Base-by-base conservation (phyloP, 78 protist genomes). In the Dictyostelium citrinum region DNA sequence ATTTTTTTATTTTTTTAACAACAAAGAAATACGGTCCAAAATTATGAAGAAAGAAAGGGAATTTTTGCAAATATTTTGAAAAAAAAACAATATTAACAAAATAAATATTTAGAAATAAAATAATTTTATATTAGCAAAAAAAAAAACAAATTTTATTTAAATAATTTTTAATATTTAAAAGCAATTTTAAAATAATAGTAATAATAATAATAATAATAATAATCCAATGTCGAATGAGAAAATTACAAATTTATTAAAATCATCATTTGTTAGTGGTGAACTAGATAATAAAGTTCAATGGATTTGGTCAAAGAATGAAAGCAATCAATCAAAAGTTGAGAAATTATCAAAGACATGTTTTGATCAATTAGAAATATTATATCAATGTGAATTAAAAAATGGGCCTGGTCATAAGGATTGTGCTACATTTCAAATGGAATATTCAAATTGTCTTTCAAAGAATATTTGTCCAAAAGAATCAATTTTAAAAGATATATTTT, bases 251-350 rank as follows among this genome's bases (percentile, higher is more conserved):
- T 33, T 70, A 16, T 33, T 70, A 33, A 70, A 70, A 70, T 70
- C 77, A 31, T 70, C 45, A 31, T 70, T 70, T 31, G 24, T 31
- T 12, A 70, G 12, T 14, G 37, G 77, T 70, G 22, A 12, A 17
- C 17, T 70, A 16, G 77, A 70, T 14, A 70, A 70, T 16, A 12
- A 10, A 70, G 39, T 31, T 31, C 77, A 70, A 70, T 70, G 77
- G 77, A 70, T 70, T 12, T 70, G 77, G 77, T 70, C 77, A 70
- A 70, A 70, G 22, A 29, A 68, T 24, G 77, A 70, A 31, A 27
- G n/a, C 14, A 70, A 12, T 12, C 12, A 27, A 11, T 31, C 37
- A 29, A 70, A 33, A 33, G 77, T 70, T 17, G 43, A 70, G 35
- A 27, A 31, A 33, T 33, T 70, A 70, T 70, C 45, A 5, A 27